Base-by-base conservation (phyloP, 768 basidiomycete genomes). In the Phaeotremella fagi region DNA sequence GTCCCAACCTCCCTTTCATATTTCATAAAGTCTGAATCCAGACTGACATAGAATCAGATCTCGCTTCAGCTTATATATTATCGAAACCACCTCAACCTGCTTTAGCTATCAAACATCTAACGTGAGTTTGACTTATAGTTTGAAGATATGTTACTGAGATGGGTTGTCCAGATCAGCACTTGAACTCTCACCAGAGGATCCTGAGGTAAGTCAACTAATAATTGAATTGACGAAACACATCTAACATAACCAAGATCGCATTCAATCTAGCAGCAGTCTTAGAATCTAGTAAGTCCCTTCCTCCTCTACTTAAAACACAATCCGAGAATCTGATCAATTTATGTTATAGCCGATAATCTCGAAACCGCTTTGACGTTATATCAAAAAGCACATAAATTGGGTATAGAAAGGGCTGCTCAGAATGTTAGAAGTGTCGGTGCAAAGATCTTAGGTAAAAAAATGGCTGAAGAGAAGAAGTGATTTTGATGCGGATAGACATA, bases 31-130 rank as follows among this genome's bases (percentile, higher is more conserved):
- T 24, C 48, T 15, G 42, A 37, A 9, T 15, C 11, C 3, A 24
- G 12, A 22, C 33, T 41, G 20, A 11, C 20, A 41, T 41, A 12
- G 25, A 23, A 20, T 35, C n/a, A 68, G 67, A 76, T 54, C 61
- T 76, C 41, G 75, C 74, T 28, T 74, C 73, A 15, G 75, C 75
- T 5, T 72, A 75, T 36, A 73, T 75, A 36, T 57, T 76, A 11
- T 62, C 66, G n/a, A 57, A 60, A 33, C 75, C 75, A 24, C 75
- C 75, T 20, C 62, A 71, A 35, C 65, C 73, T 4, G 75, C 72
- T n/a, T 50, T 72, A 45, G 75, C 75, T 12, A 69, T 76, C 45
- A 67, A 72, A 44, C 70, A 76, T 50, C 50, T 75, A 15, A 74
- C 74, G 60, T 70, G 48, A 52, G 66, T 46, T 23, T 26, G n/a